Conservation (phyloP, 345 rosid genomes). For the Arabidopsis suecica region DNA sequence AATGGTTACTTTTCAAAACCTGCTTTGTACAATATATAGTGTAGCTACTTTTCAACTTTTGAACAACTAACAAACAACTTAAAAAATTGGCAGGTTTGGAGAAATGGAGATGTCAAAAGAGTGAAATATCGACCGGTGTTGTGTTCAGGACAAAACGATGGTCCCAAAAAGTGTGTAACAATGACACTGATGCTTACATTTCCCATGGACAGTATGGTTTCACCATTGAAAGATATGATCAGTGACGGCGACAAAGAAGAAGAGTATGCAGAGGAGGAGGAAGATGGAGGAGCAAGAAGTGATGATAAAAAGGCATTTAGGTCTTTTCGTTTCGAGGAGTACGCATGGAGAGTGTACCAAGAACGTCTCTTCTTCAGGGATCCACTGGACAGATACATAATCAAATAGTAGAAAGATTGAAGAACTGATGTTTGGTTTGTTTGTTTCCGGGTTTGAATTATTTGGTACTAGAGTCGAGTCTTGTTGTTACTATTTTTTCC, state of each 20-base stretch:
- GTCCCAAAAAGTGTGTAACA: slow-evolving; percentile 43
- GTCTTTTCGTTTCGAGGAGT: slow-evolving; percentile 73
- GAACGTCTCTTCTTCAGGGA: slow-evolving; percentile 69
- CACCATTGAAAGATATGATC: slow-evolving; percentile 47
- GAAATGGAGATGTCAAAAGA: slow-evolving; percentile 72
- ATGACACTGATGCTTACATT: slow-evolving; percentile 71
- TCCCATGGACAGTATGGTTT: slow-evolving; percentile 56
- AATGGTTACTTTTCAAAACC: background rate
- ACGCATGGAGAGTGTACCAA: slow-evolving; percentile 82
- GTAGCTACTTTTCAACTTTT: slow-evolving; percentile 12
- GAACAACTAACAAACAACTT: background rate
- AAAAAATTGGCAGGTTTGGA: slow-evolving; percentile 67
- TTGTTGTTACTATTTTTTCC: background rate
- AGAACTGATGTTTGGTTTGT: slow-evolving; percentile 13
- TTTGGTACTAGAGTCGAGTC: background rate
- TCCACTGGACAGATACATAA: slow-evolving; percentile 68
- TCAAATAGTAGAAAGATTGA: slow-evolving; percentile 23
- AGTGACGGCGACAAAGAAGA: slow-evolving; percentile 34
- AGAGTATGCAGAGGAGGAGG: slow-evolving; percentile 22
- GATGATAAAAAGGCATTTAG: slow-evolving; percentile 42
- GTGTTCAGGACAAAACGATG: slow-evolving; percentile 43
- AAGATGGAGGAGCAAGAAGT: slow-evolving; percentile 18
- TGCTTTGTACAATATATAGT: background rate
- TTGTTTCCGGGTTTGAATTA: background rate
- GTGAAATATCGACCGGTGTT: slow-evolving; percentile 66